Conservation (phyloP, 2,329 filamentous ascomycete species). For the Dryadomyces sulphureus region DNA sequence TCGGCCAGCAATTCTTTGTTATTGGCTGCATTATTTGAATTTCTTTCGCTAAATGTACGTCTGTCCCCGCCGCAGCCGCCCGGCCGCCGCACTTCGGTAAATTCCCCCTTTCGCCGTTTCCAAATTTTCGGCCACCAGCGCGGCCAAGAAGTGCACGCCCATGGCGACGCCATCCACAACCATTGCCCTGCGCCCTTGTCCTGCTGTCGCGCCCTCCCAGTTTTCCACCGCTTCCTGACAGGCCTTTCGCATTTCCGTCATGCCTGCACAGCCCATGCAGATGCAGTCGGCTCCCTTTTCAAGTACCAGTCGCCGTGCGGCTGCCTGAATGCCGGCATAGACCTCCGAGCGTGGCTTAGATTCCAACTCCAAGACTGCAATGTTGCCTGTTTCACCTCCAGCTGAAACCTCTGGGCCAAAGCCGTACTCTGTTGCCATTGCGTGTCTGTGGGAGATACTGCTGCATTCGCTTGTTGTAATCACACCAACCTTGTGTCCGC, state of each 20-base stretch:
- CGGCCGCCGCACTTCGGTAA: background rate
- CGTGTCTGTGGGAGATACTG: slow-evolving; percentile 1
- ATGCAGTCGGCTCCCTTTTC: slow-evolving; percentile 17
- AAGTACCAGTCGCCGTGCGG: slow-evolving; percentile 21
- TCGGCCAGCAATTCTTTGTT: no score
- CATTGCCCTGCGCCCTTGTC: slow-evolving; percentile 21
- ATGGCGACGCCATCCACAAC: slow-evolving; percentile 36
- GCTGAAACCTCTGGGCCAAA: slow-evolving; percentile 23
- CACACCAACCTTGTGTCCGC: slow-evolving; percentile 30
- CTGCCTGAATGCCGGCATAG: slow-evolving; percentile 21
- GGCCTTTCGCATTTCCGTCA: slow-evolving; percentile 27
- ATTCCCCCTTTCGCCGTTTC: slow-evolving; percentile 13
- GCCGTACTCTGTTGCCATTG: slow-evolving; percentile 22
- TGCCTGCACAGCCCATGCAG: slow-evolving; percentile 33
- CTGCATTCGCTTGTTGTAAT: slow-evolving; percentile 21
- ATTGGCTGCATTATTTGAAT: no score
- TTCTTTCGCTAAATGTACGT: background rate
- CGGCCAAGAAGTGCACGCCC: slow-evolving; percentile 29
- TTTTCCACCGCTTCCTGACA: slow-evolving; percentile 27
- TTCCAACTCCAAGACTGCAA: slow-evolving; percentile 29
- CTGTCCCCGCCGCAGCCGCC: background rate
- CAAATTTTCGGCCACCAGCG: slow-evolving; percentile 27
- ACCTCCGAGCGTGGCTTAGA: slow-evolving; percentile 22
- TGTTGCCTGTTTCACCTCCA: slow-evolving; percentile 23
- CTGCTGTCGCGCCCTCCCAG: slow-evolving; percentile 13